Conservation (phyloP, 2,329 filamentous ascomycete species). For the Sclerotinia spermophila region DNA sequence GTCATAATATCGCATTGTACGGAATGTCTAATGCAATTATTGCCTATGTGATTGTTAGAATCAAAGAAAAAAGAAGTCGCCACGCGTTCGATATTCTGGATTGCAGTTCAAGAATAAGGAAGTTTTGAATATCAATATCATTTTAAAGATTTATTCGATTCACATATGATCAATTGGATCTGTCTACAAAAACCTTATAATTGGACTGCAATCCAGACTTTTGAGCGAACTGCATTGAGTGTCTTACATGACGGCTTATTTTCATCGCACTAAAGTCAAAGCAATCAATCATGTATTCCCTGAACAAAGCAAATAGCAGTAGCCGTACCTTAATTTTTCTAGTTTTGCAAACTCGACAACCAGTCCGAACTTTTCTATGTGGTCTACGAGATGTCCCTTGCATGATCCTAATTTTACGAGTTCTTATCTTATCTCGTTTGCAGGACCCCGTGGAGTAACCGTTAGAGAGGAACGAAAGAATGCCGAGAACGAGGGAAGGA, state of each 20-base stretch:
- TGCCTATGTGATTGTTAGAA: slow-evolving; percentile 12
- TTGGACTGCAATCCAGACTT: not conserved
- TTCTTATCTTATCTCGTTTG: not conserved
- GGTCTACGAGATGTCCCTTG: slow-evolving; percentile 16
- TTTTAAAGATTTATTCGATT: not conserved
- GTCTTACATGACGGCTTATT: slow-evolving; percentile 38
- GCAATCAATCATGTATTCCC: not conserved
- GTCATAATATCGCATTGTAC: slow-evolving; percentile 38
- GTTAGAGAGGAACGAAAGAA: not conserved
- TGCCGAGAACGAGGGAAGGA: not conserved
- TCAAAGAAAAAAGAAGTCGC: not conserved
- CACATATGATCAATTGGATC: not conserved
- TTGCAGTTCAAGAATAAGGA: not conserved
- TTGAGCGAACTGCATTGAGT: not conserved
- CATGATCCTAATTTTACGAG: not conserved
- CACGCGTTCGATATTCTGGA: not conserved
- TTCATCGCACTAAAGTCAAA: slow-evolving; percentile 41
- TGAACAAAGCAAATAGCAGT: not conserved
- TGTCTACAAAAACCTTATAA: not conserved
- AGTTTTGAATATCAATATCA: not conserved
- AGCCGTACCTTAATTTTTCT: slow-evolving; percentile 42
- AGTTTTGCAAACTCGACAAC: slow-evolving; percentile 41
- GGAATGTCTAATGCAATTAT: slow-evolving; percentile 42
- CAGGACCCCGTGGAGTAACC: not conserved
- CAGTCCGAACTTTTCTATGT: slow-evolving; percentile 39